A percentile compares a stretch with the other conserved stretches of the same genome.
Conservation (phyloP, 108 stramenopile genomes). For the Cyclotella sp. region DNA sequence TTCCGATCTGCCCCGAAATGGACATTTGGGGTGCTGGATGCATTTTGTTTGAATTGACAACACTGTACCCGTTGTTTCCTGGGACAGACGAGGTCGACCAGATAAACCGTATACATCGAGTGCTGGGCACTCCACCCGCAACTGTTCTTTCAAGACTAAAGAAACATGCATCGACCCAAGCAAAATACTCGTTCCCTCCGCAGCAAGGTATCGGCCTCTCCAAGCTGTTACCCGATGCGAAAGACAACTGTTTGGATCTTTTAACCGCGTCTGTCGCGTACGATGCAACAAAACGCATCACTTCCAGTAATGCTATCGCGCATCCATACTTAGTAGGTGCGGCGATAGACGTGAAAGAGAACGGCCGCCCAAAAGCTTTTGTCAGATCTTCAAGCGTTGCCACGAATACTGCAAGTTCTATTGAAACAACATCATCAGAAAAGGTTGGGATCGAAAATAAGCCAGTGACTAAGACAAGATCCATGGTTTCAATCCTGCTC, state of each 20-base stretch:
- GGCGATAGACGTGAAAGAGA: background rate
- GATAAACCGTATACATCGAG: constrained; percentile 77
- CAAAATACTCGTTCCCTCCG: constrained; percentile 66
- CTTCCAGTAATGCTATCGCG: constrained; percentile 67
- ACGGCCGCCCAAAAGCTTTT: constrained; percentile 1
- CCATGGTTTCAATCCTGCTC: constrained; percentile 51
- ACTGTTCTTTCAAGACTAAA: constrained; percentile 64
- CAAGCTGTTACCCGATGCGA: constrained; percentile 74
- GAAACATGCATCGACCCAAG: constrained; percentile 67
- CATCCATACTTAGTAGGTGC: constrained; percentile 76
- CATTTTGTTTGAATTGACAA: constrained; percentile 83
- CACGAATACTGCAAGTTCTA: constrained; percentile 16
- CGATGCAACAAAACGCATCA: constrained; percentile 79
- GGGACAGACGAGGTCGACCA: constrained; percentile 84
- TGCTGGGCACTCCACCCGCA: constrained; percentile 64
- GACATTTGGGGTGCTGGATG: constrained; percentile 90
- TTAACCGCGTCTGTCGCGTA: constrained; percentile 69
- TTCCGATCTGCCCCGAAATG: too few relatives aligned
- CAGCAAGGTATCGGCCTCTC: constrained; percentile 76
- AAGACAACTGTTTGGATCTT: constrained; percentile 65
- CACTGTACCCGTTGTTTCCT: constrained; percentile 84
- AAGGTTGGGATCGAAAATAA: background rate
- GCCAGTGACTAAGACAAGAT: constrained; percentile 32
- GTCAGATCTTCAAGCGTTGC: constrained; percentile 22
- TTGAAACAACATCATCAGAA: background rate